Conservation (phyloP, 306 rosid genomes). For the Castanospermum australe region DNA sequence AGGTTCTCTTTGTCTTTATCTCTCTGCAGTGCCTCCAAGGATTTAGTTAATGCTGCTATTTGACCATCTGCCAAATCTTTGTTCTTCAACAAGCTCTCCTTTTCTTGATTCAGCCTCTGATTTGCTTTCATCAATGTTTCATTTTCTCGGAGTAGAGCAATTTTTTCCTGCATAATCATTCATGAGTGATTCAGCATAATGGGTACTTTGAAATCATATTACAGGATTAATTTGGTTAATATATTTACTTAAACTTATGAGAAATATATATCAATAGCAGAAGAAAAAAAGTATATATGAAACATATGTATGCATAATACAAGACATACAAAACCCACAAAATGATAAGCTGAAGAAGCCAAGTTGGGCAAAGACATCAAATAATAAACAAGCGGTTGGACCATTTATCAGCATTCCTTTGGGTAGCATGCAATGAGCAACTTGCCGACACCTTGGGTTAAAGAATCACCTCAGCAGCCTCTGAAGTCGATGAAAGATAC, state of each 20-base stretch:
- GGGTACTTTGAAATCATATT: background rate
- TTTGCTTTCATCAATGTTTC: slow-evolving; percentile 58
- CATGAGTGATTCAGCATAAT: background rate
- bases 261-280: too few relatives aligned
- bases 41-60: slow-evolving; percentile 61
- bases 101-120: slow-evolving; percentile 62
- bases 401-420: background rate
- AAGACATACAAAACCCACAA: background rate
- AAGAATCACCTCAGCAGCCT: slow-evolving; percentile 76
- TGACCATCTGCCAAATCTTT: slow-evolving; percentile 67
- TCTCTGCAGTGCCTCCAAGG: slow-evolving; percentile 67
- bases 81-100: slow-evolving; percentile 49
- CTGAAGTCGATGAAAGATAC: slow-evolving; percentile 76
- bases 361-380: background rate
- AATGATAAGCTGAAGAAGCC: background rate
- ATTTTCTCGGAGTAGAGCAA: slow-evolving; percentile 56
- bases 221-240: background rate
- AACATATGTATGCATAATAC: background rate
- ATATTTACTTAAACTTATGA: background rate
- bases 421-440: slow-evolving; percentile 6
- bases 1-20: slow-evolving; percentile 74
- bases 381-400: background rate
- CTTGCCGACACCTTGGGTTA: slow-evolving; percentile 22
- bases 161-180: slow-evolving; percentile 62
- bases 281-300: background rate